Percentiles rank a stretch among this genome's conserved stretches.
phyloP scores from a whole-genome alignment of 805 yeast genomes.

The Geotrichum ghanense region DNA sequence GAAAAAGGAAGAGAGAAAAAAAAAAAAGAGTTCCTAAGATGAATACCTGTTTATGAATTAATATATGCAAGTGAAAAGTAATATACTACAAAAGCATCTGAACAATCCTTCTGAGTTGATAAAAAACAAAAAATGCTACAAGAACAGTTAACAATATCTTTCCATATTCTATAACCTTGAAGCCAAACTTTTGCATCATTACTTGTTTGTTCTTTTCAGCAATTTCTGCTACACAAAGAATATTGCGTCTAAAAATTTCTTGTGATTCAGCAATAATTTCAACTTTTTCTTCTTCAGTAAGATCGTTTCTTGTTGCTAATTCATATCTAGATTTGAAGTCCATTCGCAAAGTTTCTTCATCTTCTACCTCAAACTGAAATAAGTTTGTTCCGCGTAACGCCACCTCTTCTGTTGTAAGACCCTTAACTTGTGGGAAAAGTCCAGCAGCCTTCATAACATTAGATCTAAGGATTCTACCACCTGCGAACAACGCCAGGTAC shows the following conservation, averaged over 20 bases:
- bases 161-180: slow-evolving; percentile 6
- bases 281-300: slow-evolving; percentile 59
- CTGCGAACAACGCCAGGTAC: slow-evolving; percentile 79
- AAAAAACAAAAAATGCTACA: slow-evolving; percentile 1
- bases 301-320: slow-evolving; percentile 56
- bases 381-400: slow-evolving; percentile 55
- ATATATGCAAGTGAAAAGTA: no score
- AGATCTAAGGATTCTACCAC: slow-evolving; percentile 65
- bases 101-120: background rate
- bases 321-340: slow-evolving; percentile 68
- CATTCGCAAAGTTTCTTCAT: slow-evolving; percentile 52
- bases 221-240: slow-evolving; percentile 50
- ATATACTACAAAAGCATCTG: no score
- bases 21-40: no score
- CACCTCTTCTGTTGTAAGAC: slow-evolving; percentile 53
- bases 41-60: no score
- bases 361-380: slow-evolving; percentile 52
- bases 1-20: no score
- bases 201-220: slow-evolving; percentile 48
- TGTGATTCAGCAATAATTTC: slow-evolving; percentile 59
- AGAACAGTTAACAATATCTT: background rate
- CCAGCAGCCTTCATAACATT: slow-evolving; percentile 55
- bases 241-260: slow-evolving; percentile 53
- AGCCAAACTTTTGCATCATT: slow-evolving; percentile 10
- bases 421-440: slow-evolving; percentile 63